phyloP scores from a whole-genome alignment of 139 green algal species.

The Picochlorum sp. region DNA sequence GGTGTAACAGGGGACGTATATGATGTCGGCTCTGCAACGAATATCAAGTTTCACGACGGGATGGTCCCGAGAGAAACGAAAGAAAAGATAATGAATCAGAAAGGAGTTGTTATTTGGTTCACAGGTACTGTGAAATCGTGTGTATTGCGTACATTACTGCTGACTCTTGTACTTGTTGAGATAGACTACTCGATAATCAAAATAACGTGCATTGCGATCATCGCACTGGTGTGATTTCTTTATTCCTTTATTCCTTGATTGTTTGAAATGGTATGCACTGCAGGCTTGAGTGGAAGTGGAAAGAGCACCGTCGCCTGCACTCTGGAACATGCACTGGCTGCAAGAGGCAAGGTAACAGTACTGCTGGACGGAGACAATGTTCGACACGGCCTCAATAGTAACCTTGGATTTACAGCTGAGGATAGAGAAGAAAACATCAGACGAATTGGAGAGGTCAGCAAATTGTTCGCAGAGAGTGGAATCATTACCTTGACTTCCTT shows the following conservation, averaged over 20 bases:
- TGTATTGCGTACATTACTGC: neutral
- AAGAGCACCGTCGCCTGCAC: constrained; percentile 59
- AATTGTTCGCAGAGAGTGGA: constrained; percentile 80
- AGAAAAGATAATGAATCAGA: constrained; percentile 70
- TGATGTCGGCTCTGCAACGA: constrained; percentile 66
- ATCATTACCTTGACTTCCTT: constrained; percentile 86
- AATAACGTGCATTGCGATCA: too few species aligned
- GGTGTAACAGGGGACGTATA: constrained; percentile 32
- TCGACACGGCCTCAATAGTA: constrained; percentile 83
- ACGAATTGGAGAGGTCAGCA: constrained; percentile 83
- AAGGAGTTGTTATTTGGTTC: constrained; percentile 83
- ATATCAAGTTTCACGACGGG: constrained; percentile 89
- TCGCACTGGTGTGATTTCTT: too few species aligned
- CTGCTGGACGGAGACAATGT: constrained; percentile 94
- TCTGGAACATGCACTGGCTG: constrained; percentile 64
- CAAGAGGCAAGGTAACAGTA: constrained; percentile 53
- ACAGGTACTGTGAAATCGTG: constrained; percentile 19
- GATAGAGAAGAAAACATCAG: constrained; percentile 93
- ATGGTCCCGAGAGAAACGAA: constrained; percentile 35
- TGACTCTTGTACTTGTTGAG: too few species aligned
- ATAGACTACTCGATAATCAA: too few species aligned
- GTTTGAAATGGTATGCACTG: neutral
- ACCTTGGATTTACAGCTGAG: constrained; percentile 73
- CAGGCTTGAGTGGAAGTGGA: constrained; percentile 61
- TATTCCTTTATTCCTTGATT: too few species aligned